These are phyloP conservation scores for Eimeria acervulina DNA, from an alignment of 169 alveolate genomes.

Conservation along the genomic window DNA sequence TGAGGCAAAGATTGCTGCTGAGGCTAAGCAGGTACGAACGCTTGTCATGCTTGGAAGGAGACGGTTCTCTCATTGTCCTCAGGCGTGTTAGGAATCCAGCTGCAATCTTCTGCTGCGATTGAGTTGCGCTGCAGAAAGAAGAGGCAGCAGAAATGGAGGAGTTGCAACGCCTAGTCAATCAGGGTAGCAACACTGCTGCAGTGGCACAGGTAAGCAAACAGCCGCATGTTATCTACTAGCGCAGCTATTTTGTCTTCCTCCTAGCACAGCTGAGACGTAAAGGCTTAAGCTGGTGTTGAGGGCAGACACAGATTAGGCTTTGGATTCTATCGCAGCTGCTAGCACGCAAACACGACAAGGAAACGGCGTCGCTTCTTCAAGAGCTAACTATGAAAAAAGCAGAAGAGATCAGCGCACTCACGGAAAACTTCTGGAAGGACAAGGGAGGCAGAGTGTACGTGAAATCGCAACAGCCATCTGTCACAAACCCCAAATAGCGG, in stretches of 20 bases:
- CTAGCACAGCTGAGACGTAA: not conserved
- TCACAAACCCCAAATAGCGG: not conserved
- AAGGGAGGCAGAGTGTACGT: slow-evolving; percentile 68
- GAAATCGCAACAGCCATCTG: not conserved
- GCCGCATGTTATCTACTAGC: not conserved
- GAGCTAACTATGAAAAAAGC: slow-evolving; percentile 71
- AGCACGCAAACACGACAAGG: slow-evolving; percentile 58
- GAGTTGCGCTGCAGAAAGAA: slow-evolving; percentile 15
- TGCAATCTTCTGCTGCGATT: not conserved
- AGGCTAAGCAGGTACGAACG: slow-evolving; percentile 4
- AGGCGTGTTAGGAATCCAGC: not conserved
- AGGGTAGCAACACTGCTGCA: slow-evolving; percentile 66
- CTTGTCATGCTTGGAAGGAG: not conserved
- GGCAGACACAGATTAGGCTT: not conserved
- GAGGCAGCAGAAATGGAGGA: slow-evolving; percentile 36
- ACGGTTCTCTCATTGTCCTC: not conserved
- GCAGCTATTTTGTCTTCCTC: no score
- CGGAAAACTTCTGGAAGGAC: slow-evolving; percentile 62
- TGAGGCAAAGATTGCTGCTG: slow-evolving; percentile 37
- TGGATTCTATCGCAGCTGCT: slow-evolving; percentile 61
- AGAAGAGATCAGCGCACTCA: slow-evolving; percentile 51
- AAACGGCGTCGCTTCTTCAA: slow-evolving; percentile 27
- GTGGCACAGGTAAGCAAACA: slow-evolving; percentile 51
- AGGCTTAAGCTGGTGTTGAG: not conserved
- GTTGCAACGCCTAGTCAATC: slow-evolving; percentile 49